Conservation (phyloP, 352 stramenopile species). For the Globisporangium mamillatum region DNA sequence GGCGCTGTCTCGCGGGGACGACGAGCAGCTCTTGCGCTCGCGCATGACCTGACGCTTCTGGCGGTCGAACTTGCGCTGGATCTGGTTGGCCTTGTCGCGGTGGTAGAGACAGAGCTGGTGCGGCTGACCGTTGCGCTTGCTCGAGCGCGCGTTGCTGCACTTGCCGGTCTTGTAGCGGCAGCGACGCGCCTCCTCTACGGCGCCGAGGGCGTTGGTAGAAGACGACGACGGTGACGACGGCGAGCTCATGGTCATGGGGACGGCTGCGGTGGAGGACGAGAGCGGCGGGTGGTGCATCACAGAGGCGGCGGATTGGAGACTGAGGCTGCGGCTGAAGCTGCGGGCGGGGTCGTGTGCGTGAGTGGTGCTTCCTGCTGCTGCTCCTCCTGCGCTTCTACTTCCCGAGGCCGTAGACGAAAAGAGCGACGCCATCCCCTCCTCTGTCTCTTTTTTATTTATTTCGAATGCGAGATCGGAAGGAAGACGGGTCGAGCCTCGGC, state of each 20-base stretch:
- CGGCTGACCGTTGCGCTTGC: conserved; percentile 82
- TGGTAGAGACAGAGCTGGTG: conserved; percentile 88
- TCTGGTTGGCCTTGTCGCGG: conserved; percentile 88
- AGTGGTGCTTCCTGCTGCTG: background rate
- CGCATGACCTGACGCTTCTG: conserved; percentile 81
- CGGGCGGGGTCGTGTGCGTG: background rate
- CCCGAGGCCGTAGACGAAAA: conserved; percentile 14
- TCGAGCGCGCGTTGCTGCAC: conserved; percentile 76
- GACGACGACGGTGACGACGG: background rate
- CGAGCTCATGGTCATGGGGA: conserved; percentile 6
- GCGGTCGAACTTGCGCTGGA: conserved; percentile 87
- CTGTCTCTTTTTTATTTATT: conserved; percentile 12
- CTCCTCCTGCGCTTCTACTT: background rate
- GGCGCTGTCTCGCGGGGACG: background rate
- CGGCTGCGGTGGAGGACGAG: background rate
- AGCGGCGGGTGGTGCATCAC: conserved; percentile 16
- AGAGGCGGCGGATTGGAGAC: conserved; percentile 15
- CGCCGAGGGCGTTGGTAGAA: background rate
- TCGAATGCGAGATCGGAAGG: background rate
- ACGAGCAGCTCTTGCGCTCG: conserved; percentile 29
- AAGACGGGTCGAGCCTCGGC: background rate
- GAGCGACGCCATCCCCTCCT: background rate
- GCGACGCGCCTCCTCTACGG: conserved; percentile 18
- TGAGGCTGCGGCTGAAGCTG: conserved; percentile 13
- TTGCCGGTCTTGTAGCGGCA: conserved; percentile 90